Evolutionary conservation across 2,329 filamentous ascomycete genomes (phyloP).

Genomic region (Beauveria bassiana): DNA sequence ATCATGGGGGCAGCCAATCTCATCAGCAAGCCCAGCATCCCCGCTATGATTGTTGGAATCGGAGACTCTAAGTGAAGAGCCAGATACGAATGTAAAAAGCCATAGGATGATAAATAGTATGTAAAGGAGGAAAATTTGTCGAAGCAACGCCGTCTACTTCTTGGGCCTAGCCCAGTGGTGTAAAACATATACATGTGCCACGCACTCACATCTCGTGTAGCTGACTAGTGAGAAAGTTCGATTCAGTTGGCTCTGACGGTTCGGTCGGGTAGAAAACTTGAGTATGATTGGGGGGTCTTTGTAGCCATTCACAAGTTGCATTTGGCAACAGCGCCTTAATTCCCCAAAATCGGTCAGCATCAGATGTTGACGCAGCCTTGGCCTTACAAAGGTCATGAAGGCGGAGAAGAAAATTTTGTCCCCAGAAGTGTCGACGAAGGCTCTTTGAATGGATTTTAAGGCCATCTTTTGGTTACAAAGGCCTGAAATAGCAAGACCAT

Average conservation of each 20-base stretch:
- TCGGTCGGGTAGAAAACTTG: neutral
- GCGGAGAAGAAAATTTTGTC: constrained; percentile 68
- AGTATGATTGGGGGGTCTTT: neutral
- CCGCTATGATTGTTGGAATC: no score
- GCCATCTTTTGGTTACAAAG: constrained; percentile 58
- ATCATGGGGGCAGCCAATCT: no score
- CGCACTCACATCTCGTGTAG: neutral
- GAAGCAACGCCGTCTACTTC: neutral
- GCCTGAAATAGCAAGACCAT: constrained; percentile 62
- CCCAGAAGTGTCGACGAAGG: constrained; percentile 42
- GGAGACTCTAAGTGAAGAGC: neutral
- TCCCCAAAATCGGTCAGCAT: constrained; percentile 73
- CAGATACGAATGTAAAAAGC: neutral
- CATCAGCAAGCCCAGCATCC: no score
- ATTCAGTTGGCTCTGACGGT: no score
- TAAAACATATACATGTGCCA: neutral
- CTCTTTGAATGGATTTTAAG: constrained; percentile 53
- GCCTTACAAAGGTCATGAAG: constrained; percentile 72
- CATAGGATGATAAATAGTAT: neutral
- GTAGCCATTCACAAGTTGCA: neutral
- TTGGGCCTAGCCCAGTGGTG: neutral
- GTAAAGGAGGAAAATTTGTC: neutral
- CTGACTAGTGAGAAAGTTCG: neutral
- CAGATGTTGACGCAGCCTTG: constrained; percentile 52
- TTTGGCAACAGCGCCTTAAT: constrained; percentile 32